Evolutionary conservation across 306 rosid species (phyloP).

Genomic region (Sindora glabra): DNA sequence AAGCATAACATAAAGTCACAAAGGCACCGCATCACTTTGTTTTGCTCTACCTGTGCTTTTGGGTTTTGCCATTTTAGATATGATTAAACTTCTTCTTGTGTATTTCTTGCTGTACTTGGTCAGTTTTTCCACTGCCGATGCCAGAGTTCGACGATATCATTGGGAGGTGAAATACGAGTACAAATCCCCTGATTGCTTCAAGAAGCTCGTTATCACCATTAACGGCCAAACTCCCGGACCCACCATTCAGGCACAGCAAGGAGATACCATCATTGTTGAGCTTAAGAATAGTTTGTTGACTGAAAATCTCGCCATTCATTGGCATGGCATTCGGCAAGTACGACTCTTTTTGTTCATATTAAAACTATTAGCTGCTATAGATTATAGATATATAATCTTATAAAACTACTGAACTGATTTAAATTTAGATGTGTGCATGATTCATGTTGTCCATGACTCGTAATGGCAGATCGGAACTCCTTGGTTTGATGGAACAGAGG

Average conservation of each 20-base stretch:
- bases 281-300: conserved; percentile 50
- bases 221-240: conserved; percentile 82
- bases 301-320: conserved; percentile 78
- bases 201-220: conserved; percentile 58
- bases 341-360: no score
- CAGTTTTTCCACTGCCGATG: conserved; percentile 29
- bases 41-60: no score
- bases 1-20: no score
- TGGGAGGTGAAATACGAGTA: conserved; percentile 70
- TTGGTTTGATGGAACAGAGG: conserved; percentile 95
- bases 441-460: background rate
- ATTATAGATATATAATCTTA: no score
- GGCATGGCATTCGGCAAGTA: conserved; percentile 97
- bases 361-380: no score
- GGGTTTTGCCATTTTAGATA: no score
- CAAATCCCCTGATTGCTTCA: conserved; percentile 73
- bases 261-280: conserved; percentile 69
- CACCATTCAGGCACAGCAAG: conserved; percentile 66
- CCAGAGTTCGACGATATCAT: conserved; percentile 40
- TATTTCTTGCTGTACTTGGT: conserved; percentile 15
- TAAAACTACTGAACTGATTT: background rate
- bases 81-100: no score
- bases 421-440: background rate
- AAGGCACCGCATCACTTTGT: no score
- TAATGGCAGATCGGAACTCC: conserved; percentile 69